Base-by-base conservation (phyloP, 1,284 basidiomycete genomes). In the Bjerkandera adusta region DNA sequence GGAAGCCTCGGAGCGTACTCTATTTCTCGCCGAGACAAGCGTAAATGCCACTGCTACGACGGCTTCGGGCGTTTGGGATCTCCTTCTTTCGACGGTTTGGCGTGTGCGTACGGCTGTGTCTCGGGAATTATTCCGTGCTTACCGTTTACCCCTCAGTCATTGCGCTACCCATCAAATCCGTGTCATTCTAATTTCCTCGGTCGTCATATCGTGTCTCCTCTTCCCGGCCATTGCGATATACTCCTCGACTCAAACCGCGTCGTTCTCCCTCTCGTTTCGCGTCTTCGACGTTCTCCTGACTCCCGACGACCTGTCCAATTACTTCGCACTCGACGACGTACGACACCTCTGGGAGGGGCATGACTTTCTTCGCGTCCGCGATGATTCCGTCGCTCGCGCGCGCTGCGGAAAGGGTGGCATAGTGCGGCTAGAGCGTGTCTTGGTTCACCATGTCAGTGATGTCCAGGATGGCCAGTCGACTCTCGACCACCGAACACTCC, bases 141-240 rank as follows among this genome's bases (percentile, higher is more conserved):
- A 34, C 34, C 27, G 5, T 44, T 15, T n/a, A 15, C 13, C 3
- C 18, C 5, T 22, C 58, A 91, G 89, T 47, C 88, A 91, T 62
- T 91, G 88, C 58, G 88, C 89, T 51, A 89, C 85, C 4, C 89
- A 92, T 64, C 92, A 97, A 72, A 95, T 96, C 46, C 85, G 93
- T 43, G 88, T 97, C 27, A 87, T 99, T 58, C 79, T 99, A 52
- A 86, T 97, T 50, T 96, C 92, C 47, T 88, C 89, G 49, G 78
- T 97, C 50, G 91, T 98, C 60, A 97, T 99, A 70, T 96, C 94
- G 37, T 93, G 91, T 33, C 83, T 99, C 41, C 91, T 96, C 64
- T 97, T 94, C 59, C 93, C 93, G 4, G 91, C 92, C 8, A 78
- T 97, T 38, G 84, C 90, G 36, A 77, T 92, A 43, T 94, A 93